Evolutionary conservation across 495 filamentous ascomycete species (phyloP).

Genomic region (Saxispiralis lemnorum): DNA sequence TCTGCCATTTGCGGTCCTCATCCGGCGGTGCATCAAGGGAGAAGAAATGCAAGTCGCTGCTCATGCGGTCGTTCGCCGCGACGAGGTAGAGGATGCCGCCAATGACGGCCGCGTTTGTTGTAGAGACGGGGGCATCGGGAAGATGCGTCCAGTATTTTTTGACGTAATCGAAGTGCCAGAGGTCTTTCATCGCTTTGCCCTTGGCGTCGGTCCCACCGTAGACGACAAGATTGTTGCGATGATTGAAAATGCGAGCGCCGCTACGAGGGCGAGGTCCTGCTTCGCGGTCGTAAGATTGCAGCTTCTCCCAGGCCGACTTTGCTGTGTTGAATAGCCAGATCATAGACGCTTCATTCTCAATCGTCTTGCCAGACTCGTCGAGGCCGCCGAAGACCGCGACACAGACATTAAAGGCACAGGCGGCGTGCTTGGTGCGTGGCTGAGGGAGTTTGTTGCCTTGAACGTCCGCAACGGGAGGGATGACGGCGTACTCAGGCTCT

Average conservation of each 20-base stretch:
- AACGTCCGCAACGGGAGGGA: conserved; percentile 18
- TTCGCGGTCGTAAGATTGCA: conserved; percentile 16
- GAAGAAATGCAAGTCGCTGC: conserved; percentile 29
- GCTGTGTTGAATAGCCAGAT: conserved; percentile 33
- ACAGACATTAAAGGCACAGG: conserved; percentile 23
- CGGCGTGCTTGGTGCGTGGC: conserved; percentile 27
- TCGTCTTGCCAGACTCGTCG: conserved; percentile 18
- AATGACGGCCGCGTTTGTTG: conserved; percentile 24
- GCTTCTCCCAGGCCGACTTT: conserved; percentile 13
- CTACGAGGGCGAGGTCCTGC: conserved; percentile 3
- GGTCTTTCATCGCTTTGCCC: conserved; percentile 20
- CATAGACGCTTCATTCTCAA: conserved; percentile 25
- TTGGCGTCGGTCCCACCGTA: conserved; percentile 24
- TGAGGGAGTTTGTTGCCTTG: conserved; percentile 20
- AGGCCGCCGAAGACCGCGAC: conserved; percentile 32
- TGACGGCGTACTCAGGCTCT: conserved; percentile 24
- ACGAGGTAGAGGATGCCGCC: conserved; percentile 31
- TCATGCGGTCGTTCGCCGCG: conserved; percentile 19
- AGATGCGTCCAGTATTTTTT: conserved; percentile 29
- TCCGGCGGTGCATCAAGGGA: conserved; percentile 19
- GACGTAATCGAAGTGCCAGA: conserved; percentile 31
- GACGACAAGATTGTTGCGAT: conserved; percentile 27
- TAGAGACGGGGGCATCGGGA: conserved; percentile 22
- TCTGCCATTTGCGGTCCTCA: conserved; percentile 28
- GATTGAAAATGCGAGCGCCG: conserved; percentile 5